phyloP scores from a whole-genome alignment of 257 asterid genomes.

The Asclepias syriaca region DNA sequence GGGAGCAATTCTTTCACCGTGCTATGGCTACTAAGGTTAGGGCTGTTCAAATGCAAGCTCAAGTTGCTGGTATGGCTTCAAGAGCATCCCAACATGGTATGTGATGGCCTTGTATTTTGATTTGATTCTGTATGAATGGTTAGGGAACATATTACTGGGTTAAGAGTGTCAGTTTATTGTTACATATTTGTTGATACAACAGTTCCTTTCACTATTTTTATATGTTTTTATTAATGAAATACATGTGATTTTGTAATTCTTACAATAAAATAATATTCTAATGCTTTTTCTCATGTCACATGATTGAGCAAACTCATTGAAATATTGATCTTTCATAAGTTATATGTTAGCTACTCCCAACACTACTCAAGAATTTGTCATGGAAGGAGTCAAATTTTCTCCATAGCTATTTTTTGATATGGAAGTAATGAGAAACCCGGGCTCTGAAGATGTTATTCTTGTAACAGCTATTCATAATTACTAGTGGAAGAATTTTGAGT shows the following conservation, averaged over 20 bases:
- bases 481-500: too few relatives aligned
- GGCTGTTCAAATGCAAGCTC: constrained; percentile 90
- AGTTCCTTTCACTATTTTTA: not conserved
- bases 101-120: constrained; percentile 18
- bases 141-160: constrained; percentile 13
- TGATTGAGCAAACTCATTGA: not conserved
- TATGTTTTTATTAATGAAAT: not conserved
- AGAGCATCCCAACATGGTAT: constrained; percentile 49
- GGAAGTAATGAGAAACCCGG: too few relatives aligned
- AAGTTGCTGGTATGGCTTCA: constrained; percentile 84
- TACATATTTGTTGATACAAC: not conserved
- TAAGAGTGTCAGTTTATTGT: constrained; percentile 5
- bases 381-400: not conserved
- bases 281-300: not conserved
- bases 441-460: not conserved
- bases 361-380: not conserved
- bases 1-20: constrained; percentile 83
- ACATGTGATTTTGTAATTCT: not conserved
- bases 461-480: not conserved
- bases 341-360: not conserved
- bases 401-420: too few relatives aligned
- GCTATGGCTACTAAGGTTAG: constrained; percentile 82
- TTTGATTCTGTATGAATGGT: not conserved
- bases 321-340: not conserved
- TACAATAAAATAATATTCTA: too few relatives aligned